These are phyloP conservation scores for Phialophora tarda DNA, from an alignment of 2,329 filamentous ascomycete species.

Conservation along the genomic window DNA sequence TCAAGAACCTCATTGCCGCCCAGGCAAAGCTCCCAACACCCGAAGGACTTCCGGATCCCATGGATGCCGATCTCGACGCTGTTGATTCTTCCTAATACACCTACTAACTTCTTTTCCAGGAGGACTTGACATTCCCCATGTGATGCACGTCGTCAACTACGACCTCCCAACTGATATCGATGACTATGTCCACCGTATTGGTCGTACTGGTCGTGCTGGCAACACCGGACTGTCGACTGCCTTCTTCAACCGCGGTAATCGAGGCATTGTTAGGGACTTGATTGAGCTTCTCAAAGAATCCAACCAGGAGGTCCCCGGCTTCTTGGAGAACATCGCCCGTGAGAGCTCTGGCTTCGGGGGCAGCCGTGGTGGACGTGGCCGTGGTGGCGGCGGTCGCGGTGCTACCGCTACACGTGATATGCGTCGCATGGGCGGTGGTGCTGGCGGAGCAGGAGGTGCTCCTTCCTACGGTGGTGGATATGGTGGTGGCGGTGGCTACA, in stretches of 20 bases:
- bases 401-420: slow-evolving; percentile 79
- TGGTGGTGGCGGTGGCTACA: slow-evolving; percentile 38
- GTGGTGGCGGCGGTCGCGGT: slow-evolving; percentile 72
- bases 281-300: slow-evolving; percentile 98
- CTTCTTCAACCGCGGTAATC: slow-evolving; percentile 99
- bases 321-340: slow-evolving; percentile 96
- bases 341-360: slow-evolving; percentile 85
- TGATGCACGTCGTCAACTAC: slow-evolving; percentile 98
- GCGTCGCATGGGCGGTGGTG: slow-evolving; percentile 68
- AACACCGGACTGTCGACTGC: slow-evolving; percentile 98
- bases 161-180: slow-evolving; percentile 98
- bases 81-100: no score
- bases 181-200: slow-evolving; percentile 98
- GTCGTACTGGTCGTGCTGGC: slow-evolving; percentile 98
- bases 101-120: slow-evolving; percentile 35
- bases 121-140: slow-evolving; percentile 92
- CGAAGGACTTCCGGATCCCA: no score
- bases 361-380: slow-evolving; percentile 67
- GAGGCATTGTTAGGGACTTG: slow-evolving; percentile 93
- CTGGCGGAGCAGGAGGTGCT: slow-evolving; percentile 42
- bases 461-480: slow-evolving; percentile 46
- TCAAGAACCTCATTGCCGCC: no score
- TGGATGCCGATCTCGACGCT: no score
- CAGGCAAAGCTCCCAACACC: no score
- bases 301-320: slow-evolving; percentile 92